phyloP scores from a whole-genome alignment of 148 eudicot genomes.

The Fagopyrum esculentum region DNA sequence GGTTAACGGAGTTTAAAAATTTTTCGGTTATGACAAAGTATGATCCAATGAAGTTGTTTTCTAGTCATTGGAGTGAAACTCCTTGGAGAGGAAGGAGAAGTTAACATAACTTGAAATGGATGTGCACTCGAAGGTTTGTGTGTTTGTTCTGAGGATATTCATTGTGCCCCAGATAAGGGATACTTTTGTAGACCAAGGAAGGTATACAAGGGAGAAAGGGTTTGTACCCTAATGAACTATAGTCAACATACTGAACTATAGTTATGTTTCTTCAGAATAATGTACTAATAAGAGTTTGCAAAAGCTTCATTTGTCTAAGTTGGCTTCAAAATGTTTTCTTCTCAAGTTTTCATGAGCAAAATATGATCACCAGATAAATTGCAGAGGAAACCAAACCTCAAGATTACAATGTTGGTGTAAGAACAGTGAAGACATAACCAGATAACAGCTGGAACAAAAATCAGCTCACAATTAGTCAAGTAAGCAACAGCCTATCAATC shows the following conservation, averaged over 20 bases:
- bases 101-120: conserved; percentile 37
- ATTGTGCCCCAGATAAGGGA: conserved; percentile 65
- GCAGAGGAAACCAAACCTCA: too few relatives aligned
- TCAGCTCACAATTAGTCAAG: too few relatives aligned
- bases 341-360: conserved; percentile 18
- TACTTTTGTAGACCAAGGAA: conserved; percentile 60
- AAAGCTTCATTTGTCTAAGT: too few relatives aligned
- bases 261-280: neutral
- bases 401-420: too few relatives aligned
- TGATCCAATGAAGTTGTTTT: conserved; percentile 68
- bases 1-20: conserved; percentile 27
- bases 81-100: conserved; percentile 40
- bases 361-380: too few relatives aligned
- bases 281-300: too few relatives aligned
- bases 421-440: too few relatives aligned
- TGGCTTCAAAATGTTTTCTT: conserved; percentile 61
- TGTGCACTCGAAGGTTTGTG: conserved; percentile 87
- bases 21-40: conserved; percentile 46
- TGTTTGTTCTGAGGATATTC: conserved; percentile 50
- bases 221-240: conserved; percentile 30
- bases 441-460: too few relatives aligned
- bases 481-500: too few relatives aligned
- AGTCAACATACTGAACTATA: neutral
- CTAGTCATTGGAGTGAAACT: conserved; percentile 69
- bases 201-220: conserved; percentile 52